phyloP scores from a whole-genome alignment of 345 rosid species.

The Iberis pinnata region DNA sequence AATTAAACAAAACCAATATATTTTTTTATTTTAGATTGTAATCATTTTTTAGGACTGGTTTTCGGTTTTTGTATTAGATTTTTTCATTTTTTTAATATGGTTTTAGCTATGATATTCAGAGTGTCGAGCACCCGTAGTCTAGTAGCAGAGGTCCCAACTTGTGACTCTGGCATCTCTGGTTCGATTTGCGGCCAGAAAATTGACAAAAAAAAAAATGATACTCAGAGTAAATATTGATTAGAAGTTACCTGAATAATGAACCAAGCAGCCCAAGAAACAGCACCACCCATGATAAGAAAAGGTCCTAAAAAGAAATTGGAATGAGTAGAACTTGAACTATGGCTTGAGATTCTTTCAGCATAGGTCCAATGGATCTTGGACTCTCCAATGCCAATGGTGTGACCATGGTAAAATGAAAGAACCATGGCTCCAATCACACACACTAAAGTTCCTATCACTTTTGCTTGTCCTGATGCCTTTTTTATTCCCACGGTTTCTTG shows the following conservation, averaged over 20 bases:
- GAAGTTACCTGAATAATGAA: conserved; percentile 66
- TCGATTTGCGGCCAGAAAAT: no score
- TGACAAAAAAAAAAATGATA: no score
- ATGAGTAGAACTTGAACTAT: conserved; percentile 20
- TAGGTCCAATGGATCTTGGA: conserved; percentile 74
- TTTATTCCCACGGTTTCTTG: conserved; percentile 64
- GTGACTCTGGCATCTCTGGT: no score
- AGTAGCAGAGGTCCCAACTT: no score
- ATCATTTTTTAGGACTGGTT: no score
- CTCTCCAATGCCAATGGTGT: conserved; percentile 41
- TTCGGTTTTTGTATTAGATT: no score
- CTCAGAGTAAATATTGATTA: no score
- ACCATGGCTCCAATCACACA: conserved; percentile 95
- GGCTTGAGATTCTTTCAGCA: conserved; percentile 35
- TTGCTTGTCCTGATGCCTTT: conserved; percentile 64
- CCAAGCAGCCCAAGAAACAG: conserved; percentile 68
- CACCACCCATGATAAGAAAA: conserved; percentile 46
- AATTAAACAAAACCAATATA: no score
- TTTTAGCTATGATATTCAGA: no score
- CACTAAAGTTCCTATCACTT: conserved; percentile 58
- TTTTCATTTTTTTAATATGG: no score
- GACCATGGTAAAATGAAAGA: conserved; percentile 82
- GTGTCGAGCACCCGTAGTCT: no score
- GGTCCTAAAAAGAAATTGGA: conserved; percentile 58
- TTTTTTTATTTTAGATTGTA: no score